Base-by-base conservation (phyloP, 1,284 basidiomycete genomes). In the Ustilago nuda region DNA sequence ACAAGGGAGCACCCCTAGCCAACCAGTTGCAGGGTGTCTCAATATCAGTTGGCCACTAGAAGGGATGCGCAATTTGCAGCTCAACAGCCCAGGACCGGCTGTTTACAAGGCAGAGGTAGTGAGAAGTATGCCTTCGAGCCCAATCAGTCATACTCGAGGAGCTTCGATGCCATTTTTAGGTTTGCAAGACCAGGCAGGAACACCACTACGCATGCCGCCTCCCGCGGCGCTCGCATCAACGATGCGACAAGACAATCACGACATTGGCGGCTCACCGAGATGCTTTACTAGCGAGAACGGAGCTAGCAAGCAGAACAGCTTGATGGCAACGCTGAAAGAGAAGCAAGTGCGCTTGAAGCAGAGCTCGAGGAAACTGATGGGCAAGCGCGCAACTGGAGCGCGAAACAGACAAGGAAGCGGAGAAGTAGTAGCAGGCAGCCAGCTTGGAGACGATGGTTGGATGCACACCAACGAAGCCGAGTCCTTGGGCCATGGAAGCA, bases 301-400 rank as follows among this genome's bases (percentile, higher is more conserved):
- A 30, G 12, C 27, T 4, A 15, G 32, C 37, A 66, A 39, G 55
- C 50, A 57, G 19, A 39, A 36, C 50, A 72, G 65, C 61, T 53
- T 72, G 65, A 67, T 72, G 65, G 70, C 70, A 43, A 72, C 70
- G 32, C 54, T 72, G 41, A 72, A 67, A 61, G 64, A 72, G 45
- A 67, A 67, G 58, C 70, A 72, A 17, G 70, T 67, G 50, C 70
- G 70, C 4, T 54, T 67, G 36, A 72, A 55, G 61, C 50, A 67
- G 37, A 54, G 70, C 43, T 67, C 70, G 37, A 59, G 17, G 35
- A 72, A 57, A 61, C 48, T 72, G 56, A 72, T 67, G 64, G 52
- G 61, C 9, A 63, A 50, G 58, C 64, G 70, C 2, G 61, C 32
- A 3, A 61, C 48, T 35, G 63, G 39, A 3, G 17, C n/a, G 2